Base-by-base conservation (phyloP, 495 filamentous ascomycete species). In the Neurospora africana region DNA sequence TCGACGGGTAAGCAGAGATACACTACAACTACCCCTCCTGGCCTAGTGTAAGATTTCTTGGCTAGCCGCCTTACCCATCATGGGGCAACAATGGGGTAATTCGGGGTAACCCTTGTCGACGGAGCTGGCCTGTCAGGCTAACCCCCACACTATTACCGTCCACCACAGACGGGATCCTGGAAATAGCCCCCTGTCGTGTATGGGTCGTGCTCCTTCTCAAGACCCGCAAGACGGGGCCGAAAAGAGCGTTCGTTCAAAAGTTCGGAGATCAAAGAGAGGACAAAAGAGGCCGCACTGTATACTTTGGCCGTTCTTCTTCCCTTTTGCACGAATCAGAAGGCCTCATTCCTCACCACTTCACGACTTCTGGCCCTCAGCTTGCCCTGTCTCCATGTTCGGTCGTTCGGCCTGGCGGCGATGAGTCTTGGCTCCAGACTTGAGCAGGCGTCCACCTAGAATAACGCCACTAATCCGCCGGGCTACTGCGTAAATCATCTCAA, bases 71-170 rank as follows among this genome's bases (percentile, higher is more conserved):
- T 70, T 23, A 70, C 68, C 69, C 72, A 68, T 33, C 53, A 61
- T 61, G 53, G 53, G 27, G 53, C 53, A 61, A 61, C 27, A 33
- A 33, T 33, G 27, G 53, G 53, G 53, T 61, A 61, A 33, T 6
- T 61, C 53, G 53, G 53, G 53, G 53, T 61, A 70, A 67, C 69
- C 69, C 74, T 72, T 76, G 73, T 71, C 36, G 47, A 35, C 19
- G 33, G 19, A 33, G 33, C 65, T 21, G 35, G 44, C 43, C 39
- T 68, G 74, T 73, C 72, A 72, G 38, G 75, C 75, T 79, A 80
- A 81, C 80, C 80, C 80, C 80, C 80, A 81, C 80, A 80, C 80
- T 74, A 71, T 74, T 74, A 69, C 74, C 68, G 53, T 68, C 68
- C 72, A 72, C 72, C 73, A 70, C 71, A 69, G 72, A 61, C 53